Evolutionary conservation across 805 yeast genomes (phyloP), one percentile per base, ranked within the genome.

Genomic region (Starmerella kuoi): DNA sequence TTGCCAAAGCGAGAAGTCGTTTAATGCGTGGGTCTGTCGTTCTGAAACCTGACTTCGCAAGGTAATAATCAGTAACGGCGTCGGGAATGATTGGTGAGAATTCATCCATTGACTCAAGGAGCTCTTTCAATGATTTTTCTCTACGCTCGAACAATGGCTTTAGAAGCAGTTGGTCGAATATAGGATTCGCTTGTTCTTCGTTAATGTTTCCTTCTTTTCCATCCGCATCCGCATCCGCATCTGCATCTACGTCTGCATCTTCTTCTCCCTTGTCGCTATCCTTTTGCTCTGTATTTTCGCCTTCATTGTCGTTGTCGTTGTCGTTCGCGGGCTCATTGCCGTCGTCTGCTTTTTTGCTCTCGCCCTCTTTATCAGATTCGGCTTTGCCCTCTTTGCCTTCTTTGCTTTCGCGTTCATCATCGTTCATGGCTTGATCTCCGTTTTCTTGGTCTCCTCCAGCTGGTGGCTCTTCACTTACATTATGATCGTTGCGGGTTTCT

Each of bases 71-170:
- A 0, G 95, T 82, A 9, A 91, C 96, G 0, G 94, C 87, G 58
- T 91, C 97, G 0, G 98, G 98, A 31, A 91, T 91, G 26, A 88
- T 79, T 2, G 98, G 98, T 3, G 95, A 84, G 58, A 79, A 85
- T 45, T 86, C 95, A 50, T 85, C 94, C 88, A 91, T 79, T 68
- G 86, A 67, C 26, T 79, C 80, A 23, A 91, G 66, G 27, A 91
- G 77, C 53, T 91, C 97, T 52, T 79, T 75, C 40, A 91, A 64
- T 24, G 53, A 47, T 26, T 49, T 48, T 14, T 54, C 58, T 19
- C 58, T 50, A 17, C 54, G 55, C 41, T 54, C 56, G 19, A 53
- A 45, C 20, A 54, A 31, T 17, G 58, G 58, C 37, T 48, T 48
- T 31, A 54, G 38, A 31, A 44, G 39, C 26, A 36, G 41, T 35